Evolutionary conservation across 306 rosid genomes (phyloP).

Genomic region (Acacia acuminata): DNA sequence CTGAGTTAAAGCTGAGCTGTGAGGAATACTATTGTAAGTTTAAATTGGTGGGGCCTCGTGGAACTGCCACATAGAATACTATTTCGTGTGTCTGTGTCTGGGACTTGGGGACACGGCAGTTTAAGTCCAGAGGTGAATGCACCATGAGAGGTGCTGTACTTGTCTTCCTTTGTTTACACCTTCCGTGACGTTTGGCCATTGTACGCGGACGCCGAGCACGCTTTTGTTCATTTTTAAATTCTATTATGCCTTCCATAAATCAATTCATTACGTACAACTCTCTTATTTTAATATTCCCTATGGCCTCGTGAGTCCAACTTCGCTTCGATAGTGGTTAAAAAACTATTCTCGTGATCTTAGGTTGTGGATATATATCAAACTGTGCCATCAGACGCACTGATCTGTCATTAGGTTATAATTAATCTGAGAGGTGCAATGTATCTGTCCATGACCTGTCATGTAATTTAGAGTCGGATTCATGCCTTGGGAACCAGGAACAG

Average conservation of each 20-base stretch:
- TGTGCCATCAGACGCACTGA: neutral
- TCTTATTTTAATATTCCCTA: neutral
- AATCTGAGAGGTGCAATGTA: slow-evolving; percentile 30
- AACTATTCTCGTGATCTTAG: slow-evolving; percentile 49
- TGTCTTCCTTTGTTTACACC: slow-evolving; percentile 29
- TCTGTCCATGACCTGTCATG: slow-evolving; percentile 23
- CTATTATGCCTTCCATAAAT: neutral
- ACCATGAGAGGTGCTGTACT: slow-evolving; percentile 26
- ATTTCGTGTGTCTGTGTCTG: slow-evolving; percentile 33
- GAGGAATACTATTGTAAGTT: neutral
- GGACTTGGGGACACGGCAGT: slow-evolving; percentile 41
- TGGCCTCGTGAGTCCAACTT: slow-evolving; percentile 30
- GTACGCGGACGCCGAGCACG: slow-evolving; percentile 48
- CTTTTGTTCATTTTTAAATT: neutral
- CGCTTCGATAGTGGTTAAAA: slow-evolving; percentile 21
- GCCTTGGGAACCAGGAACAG: neutral
- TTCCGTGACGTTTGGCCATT: slow-evolving; percentile 55
- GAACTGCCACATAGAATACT: neutral
- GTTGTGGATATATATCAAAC: slow-evolving; percentile 26
- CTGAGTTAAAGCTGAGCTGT: neutral
- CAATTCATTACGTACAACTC: neutral
- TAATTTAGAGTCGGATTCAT: neutral
- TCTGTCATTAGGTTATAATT: neutral
- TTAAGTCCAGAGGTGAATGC: slow-evolving; percentile 41
- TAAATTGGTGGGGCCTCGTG: slow-evolving; percentile 38